phyloP scores from a whole-genome alignment of 805 yeast genomes.

The Candida qinlingensis region DNA sequence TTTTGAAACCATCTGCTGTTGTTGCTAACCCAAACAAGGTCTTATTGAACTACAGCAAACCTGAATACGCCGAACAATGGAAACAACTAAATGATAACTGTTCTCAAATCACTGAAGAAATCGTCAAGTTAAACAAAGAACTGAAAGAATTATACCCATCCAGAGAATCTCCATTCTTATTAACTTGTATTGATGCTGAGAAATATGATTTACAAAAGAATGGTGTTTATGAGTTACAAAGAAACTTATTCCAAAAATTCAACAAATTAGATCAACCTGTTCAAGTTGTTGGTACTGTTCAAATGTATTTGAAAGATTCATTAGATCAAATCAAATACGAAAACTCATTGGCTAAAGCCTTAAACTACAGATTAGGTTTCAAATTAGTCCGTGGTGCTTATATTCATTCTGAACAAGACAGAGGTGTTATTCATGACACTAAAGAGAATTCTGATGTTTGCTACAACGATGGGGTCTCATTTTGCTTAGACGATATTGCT shows the following conservation, averaged over 20 bases:
- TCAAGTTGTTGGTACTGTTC: slow-evolving; percentile 85
- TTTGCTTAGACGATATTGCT: slow-evolving; percentile 48
- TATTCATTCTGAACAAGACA: slow-evolving; percentile 78
- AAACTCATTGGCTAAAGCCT: slow-evolving; percentile 54
- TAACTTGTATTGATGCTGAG: slow-evolving; percentile 87
- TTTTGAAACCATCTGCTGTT: slow-evolving; percentile 90
- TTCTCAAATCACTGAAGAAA: slow-evolving; percentile 51
- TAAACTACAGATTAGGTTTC: slow-evolving; percentile 69
- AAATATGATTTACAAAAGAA: slow-evolving; percentile 72
- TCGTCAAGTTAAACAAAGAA: slow-evolving; percentile 45
- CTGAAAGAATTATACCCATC: slow-evolving; percentile 50
- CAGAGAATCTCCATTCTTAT: slow-evolving; percentile 67
- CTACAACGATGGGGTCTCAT: slow-evolving; percentile 65
- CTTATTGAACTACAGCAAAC: slow-evolving; percentile 52
- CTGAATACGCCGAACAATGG: slow-evolving; percentile 48
- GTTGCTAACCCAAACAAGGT: slow-evolving; percentile 72
- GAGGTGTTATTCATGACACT: slow-evolving; percentile 67
- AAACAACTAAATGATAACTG: slow-evolving; percentile 61
- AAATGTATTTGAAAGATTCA: slow-evolving; percentile 81
- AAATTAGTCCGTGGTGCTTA: slow-evolving; percentile 95
- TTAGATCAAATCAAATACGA: slow-evolving; percentile 57
- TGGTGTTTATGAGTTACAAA: slow-evolving; percentile 88
- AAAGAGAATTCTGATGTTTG: slow-evolving; percentile 77
- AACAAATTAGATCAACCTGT: slow-evolving; percentile 55
- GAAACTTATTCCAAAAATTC: slow-evolving; percentile 68